phyloP scores from a whole-genome alignment of 768 basidiomycete genomes.

The Suillus variegatus region DNA sequence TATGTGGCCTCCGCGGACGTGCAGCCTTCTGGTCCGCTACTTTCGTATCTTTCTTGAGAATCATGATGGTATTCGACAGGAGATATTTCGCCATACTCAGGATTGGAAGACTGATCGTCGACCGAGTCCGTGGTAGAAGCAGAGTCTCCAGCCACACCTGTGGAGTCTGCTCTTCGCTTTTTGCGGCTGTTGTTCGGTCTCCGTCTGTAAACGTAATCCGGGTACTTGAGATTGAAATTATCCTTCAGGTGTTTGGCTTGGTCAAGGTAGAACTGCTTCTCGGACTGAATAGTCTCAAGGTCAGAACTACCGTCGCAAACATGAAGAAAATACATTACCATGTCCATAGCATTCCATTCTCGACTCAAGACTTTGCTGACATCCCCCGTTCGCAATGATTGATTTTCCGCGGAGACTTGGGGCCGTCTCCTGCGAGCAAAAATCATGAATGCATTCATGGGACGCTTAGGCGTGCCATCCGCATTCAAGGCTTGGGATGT shows the following conservation, averaged over 20 bases:
- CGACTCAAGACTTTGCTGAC: conserved; percentile 86
- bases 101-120: conserved; percentile 30
- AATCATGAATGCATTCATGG: conserved; percentile 96
- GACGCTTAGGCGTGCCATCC: conserved; percentile 86
- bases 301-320: conserved; percentile 11
- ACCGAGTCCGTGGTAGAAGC: conserved; percentile 31
- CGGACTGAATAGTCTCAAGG: conserved; percentile 44
- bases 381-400: conserved; percentile 88
- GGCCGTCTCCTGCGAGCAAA: conserved; percentile 82
- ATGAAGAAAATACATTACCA: conserved; percentile 45
- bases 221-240: conserved; percentile 81
- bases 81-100: conserved; percentile 41
- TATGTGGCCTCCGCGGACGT: conserved; percentile 22
- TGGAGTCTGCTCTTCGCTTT: conserved; percentile 45
- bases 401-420: conserved; percentile 84
- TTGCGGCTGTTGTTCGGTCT: conserved; percentile 86
- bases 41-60: conserved; percentile 7
- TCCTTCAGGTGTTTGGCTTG: conserved; percentile 87
- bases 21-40: conserved; percentile 19
- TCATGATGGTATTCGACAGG: conserved; percentile 37
- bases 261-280: conserved; percentile 87
- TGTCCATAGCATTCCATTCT: conserved; percentile 81
- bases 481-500: conserved; percentile 82
- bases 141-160: conserved; percentile 29
- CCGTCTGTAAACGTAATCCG: conserved; percentile 87